Evolutionary conservation across 441 rosid genomes (phyloP).

Genomic region (Corymbia calophylla): DNA sequence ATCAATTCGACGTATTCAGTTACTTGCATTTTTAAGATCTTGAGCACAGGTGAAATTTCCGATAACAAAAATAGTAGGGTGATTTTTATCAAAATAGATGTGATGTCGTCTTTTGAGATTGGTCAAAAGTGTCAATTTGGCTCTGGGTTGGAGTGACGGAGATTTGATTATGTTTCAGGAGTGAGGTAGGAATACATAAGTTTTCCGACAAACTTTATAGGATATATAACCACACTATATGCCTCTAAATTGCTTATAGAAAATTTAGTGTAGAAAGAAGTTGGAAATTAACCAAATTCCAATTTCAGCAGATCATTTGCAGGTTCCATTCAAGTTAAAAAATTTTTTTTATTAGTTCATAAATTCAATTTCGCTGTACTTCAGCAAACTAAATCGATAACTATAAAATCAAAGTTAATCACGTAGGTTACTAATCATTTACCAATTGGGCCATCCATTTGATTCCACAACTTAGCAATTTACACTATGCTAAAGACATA

Average conservation of each 20-base stretch:
- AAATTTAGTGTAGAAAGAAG: background rate
- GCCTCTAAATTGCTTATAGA: background rate
- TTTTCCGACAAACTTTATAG: background rate
- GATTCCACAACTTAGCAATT: background rate
- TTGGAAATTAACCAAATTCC: background rate
- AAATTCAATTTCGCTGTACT: background rate
- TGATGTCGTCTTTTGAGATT: background rate
- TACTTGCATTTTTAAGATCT: background rate
- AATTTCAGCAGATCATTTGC: background rate
- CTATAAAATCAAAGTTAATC: background rate
- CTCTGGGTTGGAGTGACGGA: background rate
- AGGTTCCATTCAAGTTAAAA: background rate
- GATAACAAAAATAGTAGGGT: background rate
- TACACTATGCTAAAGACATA: background rate
- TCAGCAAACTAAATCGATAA: background rate
- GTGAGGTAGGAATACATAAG: background rate
- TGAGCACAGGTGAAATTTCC: background rate
- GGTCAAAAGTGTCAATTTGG: background rate
- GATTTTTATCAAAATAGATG: background rate
- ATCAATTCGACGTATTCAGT: background rate
- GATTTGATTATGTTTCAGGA: background rate
- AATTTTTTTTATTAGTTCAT: background rate
- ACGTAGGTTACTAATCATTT: background rate
- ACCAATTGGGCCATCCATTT: background rate
- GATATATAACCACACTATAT: fast-evolving